Percentiles rank a stretch among this genome's conserved stretches.
These are phyloP conservation scores for Circinella minor DNA, from an alignment of 371 early-diverging fungal species.

Conservation along the genomic window DNA sequence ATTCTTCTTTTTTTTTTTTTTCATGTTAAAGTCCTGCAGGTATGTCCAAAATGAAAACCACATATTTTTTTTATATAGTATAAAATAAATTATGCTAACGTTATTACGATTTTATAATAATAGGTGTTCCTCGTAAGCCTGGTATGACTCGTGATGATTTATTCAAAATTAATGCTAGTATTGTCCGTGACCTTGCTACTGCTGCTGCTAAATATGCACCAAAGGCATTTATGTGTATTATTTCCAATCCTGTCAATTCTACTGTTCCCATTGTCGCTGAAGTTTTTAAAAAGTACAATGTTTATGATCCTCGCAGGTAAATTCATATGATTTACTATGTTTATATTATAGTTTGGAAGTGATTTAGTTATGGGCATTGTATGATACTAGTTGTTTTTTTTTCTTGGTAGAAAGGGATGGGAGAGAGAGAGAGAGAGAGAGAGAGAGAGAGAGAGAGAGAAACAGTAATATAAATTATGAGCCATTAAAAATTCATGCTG, in stretches of 20 bases:
- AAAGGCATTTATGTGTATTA: slow-evolving; percentile 81
- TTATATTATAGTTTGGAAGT: too few relatives aligned
- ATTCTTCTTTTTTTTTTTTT: not conserved
- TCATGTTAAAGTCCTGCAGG: slow-evolving; percentile 89
- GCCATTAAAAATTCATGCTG: not conserved
- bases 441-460: too few relatives aligned
- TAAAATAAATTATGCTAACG: too few relatives aligned
- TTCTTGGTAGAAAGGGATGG: too few relatives aligned
- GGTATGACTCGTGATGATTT: slow-evolving; percentile 93
- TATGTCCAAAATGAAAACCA: too few relatives aligned
- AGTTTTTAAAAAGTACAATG: slow-evolving; percentile 71
- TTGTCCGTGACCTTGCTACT: slow-evolving; percentile 80
- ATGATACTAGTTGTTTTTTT: too few relatives aligned
- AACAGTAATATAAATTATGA: not conserved
- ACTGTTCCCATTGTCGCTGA: slow-evolving; percentile 90
- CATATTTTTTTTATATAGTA: too few relatives aligned
- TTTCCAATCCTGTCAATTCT: slow-evolving; percentile 94
- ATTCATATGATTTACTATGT: not conserved
- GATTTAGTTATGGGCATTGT: too few relatives aligned
- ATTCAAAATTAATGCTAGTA: slow-evolving; percentile 90
- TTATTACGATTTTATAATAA: too few relatives aligned
- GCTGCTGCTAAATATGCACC: slow-evolving; percentile 81
- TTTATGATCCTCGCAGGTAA: slow-evolving; percentile 88
- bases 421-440: too few relatives aligned
- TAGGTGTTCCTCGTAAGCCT: slow-evolving; percentile 88